phyloP scores from a whole-genome alignment of 768 basidiomycete genomes.

The Suillus luteus region DNA sequence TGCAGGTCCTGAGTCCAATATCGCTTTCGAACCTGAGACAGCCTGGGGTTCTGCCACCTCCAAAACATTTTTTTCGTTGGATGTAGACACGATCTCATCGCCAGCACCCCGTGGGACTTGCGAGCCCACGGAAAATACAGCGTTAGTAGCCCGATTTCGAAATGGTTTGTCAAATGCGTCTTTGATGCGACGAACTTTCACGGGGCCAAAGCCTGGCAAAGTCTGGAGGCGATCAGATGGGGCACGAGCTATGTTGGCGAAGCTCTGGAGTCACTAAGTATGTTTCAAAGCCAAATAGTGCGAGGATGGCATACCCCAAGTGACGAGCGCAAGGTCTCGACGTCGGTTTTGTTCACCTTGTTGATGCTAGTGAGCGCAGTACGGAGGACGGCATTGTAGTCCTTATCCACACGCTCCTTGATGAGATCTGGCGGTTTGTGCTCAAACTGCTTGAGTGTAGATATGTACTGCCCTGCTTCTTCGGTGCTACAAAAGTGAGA shows the following conservation, averaged over 20 bases:
- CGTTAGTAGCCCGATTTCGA: slow-evolving; percentile 61
- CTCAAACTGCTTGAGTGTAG: slow-evolving; percentile 91
- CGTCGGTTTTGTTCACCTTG: slow-evolving; percentile 97
- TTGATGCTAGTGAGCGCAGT: slow-evolving; percentile 84
- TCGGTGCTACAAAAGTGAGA: slow-evolving; percentile 56
- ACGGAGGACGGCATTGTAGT: slow-evolving; percentile 80
- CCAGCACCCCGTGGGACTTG: slow-evolving; percentile 19
- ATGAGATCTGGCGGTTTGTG: slow-evolving; percentile 92
- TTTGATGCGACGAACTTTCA: slow-evolving; percentile 88
- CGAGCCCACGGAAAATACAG: slow-evolving; percentile 36
- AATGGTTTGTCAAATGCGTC: slow-evolving; percentile 93
- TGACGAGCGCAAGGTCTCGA: slow-evolving; percentile 87
- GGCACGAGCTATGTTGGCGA: slow-evolving; percentile 76
- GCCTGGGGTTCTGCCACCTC: background rate
- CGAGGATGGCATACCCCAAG: slow-evolving; percentile 70
- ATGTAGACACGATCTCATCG: slow-evolving; percentile 5
- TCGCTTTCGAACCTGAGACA: background rate
- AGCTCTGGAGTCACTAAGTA: slow-evolving; percentile 58
- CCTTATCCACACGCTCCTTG: slow-evolving; percentile 92
- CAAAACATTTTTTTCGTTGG: background rate
- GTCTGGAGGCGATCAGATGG: slow-evolving; percentile 73
- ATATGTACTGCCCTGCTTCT: slow-evolving; percentile 90
- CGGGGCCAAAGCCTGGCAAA: slow-evolving; percentile 91
- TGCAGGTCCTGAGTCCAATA: background rate
- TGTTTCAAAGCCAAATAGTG: slow-evolving; percentile 5